Percentiles rank a stretch among this genome's conserved stretches.
Evolutionary conservation across 2,329 filamentous ascomycete species (phyloP).

Genomic region (Rhytidhysteron rufulum): DNA sequence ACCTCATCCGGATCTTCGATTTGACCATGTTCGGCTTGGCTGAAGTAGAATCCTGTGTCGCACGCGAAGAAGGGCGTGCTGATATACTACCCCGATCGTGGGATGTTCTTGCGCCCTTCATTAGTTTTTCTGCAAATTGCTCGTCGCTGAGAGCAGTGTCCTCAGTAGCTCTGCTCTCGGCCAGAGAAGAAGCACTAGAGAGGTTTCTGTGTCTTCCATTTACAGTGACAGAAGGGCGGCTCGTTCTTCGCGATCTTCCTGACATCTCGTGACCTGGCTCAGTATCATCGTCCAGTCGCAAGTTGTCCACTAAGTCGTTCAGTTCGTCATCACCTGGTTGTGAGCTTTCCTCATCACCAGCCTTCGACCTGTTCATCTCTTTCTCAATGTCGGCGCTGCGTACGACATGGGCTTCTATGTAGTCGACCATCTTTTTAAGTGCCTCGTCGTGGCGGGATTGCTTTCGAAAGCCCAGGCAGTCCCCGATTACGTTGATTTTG

Average conservation of each 20-base stretch:
- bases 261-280: slow-evolving; percentile 1
- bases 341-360: slow-evolving; percentile 8
- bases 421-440: slow-evolving; percentile 65
- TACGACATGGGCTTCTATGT: slow-evolving; percentile 68
- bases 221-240: slow-evolving; percentile 14
- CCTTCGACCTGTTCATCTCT: slow-evolving; percentile 6
- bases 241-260: not conserved
- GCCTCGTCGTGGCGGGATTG: slow-evolving; percentile 67
- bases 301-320: slow-evolving; percentile 17
- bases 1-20: slow-evolving; percentile 33
- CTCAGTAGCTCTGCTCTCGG: slow-evolving; percentile 15
- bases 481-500: slow-evolving; percentile 79
- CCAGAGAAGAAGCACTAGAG: slow-evolving; percentile 19
- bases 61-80: slow-evolving; percentile 3
- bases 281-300: slow-evolving; percentile 16
- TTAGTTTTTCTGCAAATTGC: slow-evolving; percentile 25
- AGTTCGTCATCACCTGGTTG: slow-evolving; percentile 17
- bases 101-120: slow-evolving; percentile 18
- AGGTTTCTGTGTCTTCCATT: slow-evolving; percentile 19
- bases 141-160: slow-evolving; percentile 21
- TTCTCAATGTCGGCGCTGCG: slow-evolving; percentile 53
- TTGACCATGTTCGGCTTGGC: slow-evolving; percentile 26
- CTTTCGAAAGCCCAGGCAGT: slow-evolving; percentile 80
- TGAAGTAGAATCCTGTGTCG: slow-evolving; percentile 7
- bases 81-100: not conserved